Evolutionary conservation across 73 alveolate species (phyloP).

Genomic region (Breviolum minutum): DNA sequence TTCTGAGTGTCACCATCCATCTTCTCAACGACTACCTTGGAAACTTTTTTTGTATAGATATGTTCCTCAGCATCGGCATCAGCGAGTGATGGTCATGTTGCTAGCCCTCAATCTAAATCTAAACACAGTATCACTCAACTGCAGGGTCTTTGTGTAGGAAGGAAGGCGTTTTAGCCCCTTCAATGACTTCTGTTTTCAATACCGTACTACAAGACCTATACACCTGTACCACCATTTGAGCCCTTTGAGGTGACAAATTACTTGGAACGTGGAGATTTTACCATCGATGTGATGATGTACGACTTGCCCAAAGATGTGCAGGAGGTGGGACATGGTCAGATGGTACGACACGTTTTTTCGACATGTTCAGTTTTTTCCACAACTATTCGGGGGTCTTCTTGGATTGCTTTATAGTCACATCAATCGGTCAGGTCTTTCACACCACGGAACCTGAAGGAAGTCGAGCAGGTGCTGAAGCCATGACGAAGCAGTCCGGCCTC

Average conservation of each 20-base stretch:
- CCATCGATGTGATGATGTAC: slow-evolving; percentile 91
- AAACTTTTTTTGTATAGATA: background rate
- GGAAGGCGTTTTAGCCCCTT: too few relatives aligned
- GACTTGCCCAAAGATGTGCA: slow-evolving; percentile 85
- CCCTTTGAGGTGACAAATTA: slow-evolving; percentile 1
- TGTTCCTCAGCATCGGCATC: background rate
- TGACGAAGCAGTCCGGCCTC: slow-evolving; percentile 59
- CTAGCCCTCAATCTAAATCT: background rate
- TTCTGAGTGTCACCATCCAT: background rate
- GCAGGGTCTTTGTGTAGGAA: too few relatives aligned
- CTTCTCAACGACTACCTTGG: background rate
- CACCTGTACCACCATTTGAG: background rate
- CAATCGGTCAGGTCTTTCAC: slow-evolving; percentile 7
- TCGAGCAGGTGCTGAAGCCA: slow-evolving; percentile 58
- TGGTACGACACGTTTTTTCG: background rate
- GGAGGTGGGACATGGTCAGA: background rate
- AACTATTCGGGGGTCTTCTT: too few relatives aligned
- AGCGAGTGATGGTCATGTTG: background rate
- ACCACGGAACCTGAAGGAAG: slow-evolving; percentile 61
- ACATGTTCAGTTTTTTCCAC: background rate
- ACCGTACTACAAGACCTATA: too few relatives aligned
- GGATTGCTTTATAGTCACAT: too few relatives aligned
- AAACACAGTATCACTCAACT: too few relatives aligned
- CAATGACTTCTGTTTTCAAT: too few relatives aligned
- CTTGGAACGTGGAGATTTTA: slow-evolving; percentile 72